These are phyloP conservation scores for Aureobasidium vineae DNA, from an alignment of 2,329 filamentous ascomycete species.

Conservation along the genomic window DNA sequence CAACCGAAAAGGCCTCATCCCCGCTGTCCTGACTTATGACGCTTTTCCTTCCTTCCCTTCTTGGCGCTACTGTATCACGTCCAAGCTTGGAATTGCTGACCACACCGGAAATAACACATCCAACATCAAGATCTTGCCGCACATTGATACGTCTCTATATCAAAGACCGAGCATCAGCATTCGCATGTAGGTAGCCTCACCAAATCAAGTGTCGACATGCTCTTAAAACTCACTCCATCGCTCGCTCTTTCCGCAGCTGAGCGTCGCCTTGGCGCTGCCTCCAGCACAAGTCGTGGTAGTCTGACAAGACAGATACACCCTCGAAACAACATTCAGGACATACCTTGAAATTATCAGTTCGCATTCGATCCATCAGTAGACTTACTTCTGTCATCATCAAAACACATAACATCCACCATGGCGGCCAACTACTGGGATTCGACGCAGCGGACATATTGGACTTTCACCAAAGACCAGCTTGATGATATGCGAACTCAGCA, in stretches of 20 bases:
- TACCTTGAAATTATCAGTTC: background rate
- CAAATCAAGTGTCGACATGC: background rate
- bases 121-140: background rate
- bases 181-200: background rate
- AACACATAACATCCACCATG: constrained; percentile 55
- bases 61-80: background rate
- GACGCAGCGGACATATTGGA: constrained; percentile 86
- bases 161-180: background rate
- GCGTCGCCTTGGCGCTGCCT: constrained; percentile 7
- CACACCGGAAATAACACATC: constrained; percentile 15
- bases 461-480: constrained; percentile 80
- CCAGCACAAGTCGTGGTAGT: background rate
- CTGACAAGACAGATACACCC: background rate
- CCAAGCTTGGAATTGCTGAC: constrained; percentile 20
- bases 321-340: background rate
- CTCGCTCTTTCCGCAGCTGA: background rate
- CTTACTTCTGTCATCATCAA: background rate
- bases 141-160: background rate
- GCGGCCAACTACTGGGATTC: constrained; percentile 97
- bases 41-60: constrained; percentile 19
- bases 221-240: background rate
- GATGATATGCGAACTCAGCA: constrained; percentile 70
- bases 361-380: background rate
- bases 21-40: constrained; percentile 22
- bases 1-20: constrained; percentile 20